Conservation (phyloP, 129 eudicot genomes). For the Flaveria bidentis region DNA sequence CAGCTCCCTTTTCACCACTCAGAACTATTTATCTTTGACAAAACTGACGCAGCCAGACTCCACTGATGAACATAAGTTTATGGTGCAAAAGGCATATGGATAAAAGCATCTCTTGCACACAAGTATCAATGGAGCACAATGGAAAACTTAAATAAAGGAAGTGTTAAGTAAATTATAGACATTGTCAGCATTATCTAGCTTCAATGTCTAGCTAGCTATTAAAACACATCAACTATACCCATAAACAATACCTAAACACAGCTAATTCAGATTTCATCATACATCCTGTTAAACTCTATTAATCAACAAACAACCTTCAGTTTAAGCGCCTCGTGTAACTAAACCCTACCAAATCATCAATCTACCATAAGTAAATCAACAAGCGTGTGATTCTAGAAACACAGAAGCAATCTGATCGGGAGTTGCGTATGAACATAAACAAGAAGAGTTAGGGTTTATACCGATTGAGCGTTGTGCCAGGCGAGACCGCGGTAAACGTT, state of each 20-base stretch:
- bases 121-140: not conserved
- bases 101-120: not conserved
- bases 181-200: conserved; percentile 1
- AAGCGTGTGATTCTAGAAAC: not conserved
- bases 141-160: conserved; percentile 10
- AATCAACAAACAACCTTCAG: not conserved
- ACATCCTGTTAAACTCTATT: not conserved
- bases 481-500: conserved; percentile 96
- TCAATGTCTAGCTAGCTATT: conserved; percentile 1
- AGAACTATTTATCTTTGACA: not conserved
- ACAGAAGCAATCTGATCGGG: not conserved
- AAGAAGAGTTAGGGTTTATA: conserved; percentile 28
- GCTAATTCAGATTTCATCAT: conserved; percentile 3
- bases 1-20: not conserved
- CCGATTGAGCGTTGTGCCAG: conserved; percentile 93
- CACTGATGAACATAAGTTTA: not conserved
- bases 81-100: not conserved
- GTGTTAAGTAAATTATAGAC: not conserved
- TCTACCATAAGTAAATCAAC: not conserved
- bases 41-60: not conserved
- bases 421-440: not conserved
- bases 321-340: not conserved
- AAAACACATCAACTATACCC: not conserved
- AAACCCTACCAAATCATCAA: conserved; percentile 24
- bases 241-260: not conserved